Evolutionary conservation across 2,329 filamentous ascomycete species (phyloP).

Genomic region (Ambrosiella cleistominuta): DNA sequence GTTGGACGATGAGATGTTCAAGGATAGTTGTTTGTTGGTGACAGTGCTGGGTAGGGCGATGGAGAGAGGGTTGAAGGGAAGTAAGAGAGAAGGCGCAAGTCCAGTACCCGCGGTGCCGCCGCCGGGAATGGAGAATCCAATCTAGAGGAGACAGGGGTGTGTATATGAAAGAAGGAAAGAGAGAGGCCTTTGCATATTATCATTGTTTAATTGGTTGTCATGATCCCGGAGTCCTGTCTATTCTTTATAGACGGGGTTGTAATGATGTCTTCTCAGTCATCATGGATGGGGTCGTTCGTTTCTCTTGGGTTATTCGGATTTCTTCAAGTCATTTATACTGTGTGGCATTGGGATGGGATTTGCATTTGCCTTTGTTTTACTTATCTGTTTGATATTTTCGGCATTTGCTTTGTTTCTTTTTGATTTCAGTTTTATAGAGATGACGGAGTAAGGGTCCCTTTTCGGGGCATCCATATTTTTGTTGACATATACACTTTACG

Average conservation of each 20-base stretch:
- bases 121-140: constrained; percentile 28
- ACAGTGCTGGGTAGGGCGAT: constrained; percentile 76
- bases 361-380: no score
- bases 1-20: constrained; percentile 90
- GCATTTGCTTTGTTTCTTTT: no score
- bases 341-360: background rate
- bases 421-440: no score
- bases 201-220: background rate
- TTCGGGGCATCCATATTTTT: no score
- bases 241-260: background rate
- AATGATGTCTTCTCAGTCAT: background rate
- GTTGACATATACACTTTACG: no score
- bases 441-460: no score
- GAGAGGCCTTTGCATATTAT: background rate
- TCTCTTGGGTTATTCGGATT: background rate
- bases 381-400: no score
- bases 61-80: constrained; percentile 42
- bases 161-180: background rate
- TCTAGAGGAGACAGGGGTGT: constrained; percentile 16
- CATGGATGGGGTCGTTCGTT: background rate
- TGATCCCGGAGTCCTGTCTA: no score
- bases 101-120: constrained; percentile 17
- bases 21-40: constrained; percentile 77
- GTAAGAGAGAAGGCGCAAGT: constrained; percentile 16
- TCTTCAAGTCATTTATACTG: background rate